A percentile compares a stretch with the other conserved stretches of the same genome.
Evolutionary conservation across 805 yeast genomes (phyloP).

Genomic region (Wickerhamiella sergipiensis): DNA sequence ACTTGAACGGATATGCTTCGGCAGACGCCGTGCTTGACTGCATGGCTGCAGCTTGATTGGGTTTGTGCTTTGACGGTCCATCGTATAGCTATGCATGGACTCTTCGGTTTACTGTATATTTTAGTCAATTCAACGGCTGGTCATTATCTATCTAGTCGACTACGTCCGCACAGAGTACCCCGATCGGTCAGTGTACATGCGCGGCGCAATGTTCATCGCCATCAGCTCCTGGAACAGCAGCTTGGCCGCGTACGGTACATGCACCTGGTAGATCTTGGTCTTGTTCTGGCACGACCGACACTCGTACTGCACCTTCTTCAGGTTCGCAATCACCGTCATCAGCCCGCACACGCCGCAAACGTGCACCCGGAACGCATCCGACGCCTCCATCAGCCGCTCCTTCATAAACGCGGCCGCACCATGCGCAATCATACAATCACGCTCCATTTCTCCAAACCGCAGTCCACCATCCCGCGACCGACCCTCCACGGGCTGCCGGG

Average conservation of each 20-base stretch:
- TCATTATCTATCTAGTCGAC: no score
- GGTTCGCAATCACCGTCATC: conserved; percentile 94
- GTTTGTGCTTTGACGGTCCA: no score
- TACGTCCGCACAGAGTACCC: conserved; percentile 32
- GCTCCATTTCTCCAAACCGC: conserved; percentile 99
- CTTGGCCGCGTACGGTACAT: conserved; percentile 97
- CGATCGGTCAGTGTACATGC: conserved; percentile 87
- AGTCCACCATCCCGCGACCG: conserved; percentile 98
- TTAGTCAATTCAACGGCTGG: no score
- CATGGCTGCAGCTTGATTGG: no score
- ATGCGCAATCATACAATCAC: conserved; percentile 99
- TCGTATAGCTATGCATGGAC: no score
- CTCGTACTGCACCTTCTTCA: conserved; percentile 95
- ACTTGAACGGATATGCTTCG: no score
- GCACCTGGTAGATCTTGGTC: conserved; percentile 94
- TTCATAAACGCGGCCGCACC: conserved; percentile 98
- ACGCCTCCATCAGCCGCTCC: conserved; percentile 97
- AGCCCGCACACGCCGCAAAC: conserved; percentile 97
- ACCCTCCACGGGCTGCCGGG: conserved; percentile 99
- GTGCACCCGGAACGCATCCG: conserved; percentile 97
- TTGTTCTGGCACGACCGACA: conserved; percentile 98
- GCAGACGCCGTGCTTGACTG: no score
- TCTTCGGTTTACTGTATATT: no score
- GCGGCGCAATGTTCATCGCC: conserved; percentile 98
- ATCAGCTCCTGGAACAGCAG: conserved; percentile 94